Percentiles rank a stretch among this genome's conserved stretches.
Conservation (phyloP, 2,329 filamentous ascomycete species). For the Falciphora oryzae region DNA sequence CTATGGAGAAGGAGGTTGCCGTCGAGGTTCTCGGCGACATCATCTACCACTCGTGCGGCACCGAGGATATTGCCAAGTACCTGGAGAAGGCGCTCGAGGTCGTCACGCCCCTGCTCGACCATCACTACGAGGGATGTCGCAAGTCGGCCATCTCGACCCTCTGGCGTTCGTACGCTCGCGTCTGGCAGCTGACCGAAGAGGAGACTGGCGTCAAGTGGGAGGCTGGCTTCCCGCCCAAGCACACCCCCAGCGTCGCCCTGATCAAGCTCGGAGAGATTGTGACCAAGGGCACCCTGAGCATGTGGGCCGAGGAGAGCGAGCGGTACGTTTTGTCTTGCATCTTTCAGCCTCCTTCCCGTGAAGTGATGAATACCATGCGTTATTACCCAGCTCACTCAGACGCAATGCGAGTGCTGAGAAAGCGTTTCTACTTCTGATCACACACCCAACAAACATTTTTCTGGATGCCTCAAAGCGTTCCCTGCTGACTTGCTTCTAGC, state of each 20-base stretch:
- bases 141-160: slow-evolving; percentile 88
- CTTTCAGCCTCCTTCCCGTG: slow-evolving; percentile 9
- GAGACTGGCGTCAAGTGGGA: slow-evolving; percentile 77
- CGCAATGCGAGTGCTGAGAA: slow-evolving; percentile 90
- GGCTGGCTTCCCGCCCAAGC: slow-evolving; percentile 76
- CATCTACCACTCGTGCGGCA: slow-evolving; percentile 75
- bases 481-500: slow-evolving; percentile 38
- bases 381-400: slow-evolving; percentile 99
- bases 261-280: slow-evolving; percentile 82
- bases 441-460: slow-evolving; percentile 9
- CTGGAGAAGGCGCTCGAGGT: slow-evolving; percentile 84
- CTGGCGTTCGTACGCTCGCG: slow-evolving; percentile 87
- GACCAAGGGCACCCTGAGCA: slow-evolving; percentile 72
- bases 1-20: slow-evolving; percentile 95
- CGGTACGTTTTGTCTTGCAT: slow-evolving; percentile 59
- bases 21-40: slow-evolving; percentile 93
- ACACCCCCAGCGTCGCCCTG: slow-evolving; percentile 72
- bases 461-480: slow-evolving; percentile 15
- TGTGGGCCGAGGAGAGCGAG: slow-evolving; percentile 89
- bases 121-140: slow-evolving; percentile 87
- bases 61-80: slow-evolving; percentile 68
- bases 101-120: slow-evolving; percentile 74
- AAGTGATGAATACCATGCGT: slow-evolving; percentile 85
- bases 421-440: slow-evolving; percentile 52
- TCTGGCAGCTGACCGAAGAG: slow-evolving; percentile 84